Evolutionary conservation across 2,329 filamentous ascomycete species (phyloP).

Genomic region (Monilinia vaccinii-corymbosi): DNA sequence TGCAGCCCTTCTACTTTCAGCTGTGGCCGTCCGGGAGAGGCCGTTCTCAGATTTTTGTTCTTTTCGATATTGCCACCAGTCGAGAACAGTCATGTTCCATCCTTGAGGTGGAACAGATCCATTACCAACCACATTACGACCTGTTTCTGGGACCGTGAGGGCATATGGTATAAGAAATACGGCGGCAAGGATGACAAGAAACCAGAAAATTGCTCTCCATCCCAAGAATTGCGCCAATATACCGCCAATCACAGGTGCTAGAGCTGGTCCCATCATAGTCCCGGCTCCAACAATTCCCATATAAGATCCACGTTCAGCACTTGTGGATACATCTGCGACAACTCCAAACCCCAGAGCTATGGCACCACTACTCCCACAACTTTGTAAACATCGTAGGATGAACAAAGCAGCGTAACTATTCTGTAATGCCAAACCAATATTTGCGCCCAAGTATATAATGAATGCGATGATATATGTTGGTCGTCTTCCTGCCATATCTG

Average conservation of each 20-base stretch:
- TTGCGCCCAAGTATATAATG: conserved; percentile 44
- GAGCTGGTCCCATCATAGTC: conserved; percentile 35
- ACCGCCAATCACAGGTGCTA: conserved; percentile 44
- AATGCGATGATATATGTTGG: conserved; percentile 50
- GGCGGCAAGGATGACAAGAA: conserved; percentile 39
- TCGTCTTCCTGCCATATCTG: conserved; percentile 46
- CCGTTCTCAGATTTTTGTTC: conserved; percentile 18
- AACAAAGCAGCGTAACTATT: conserved; percentile 44
- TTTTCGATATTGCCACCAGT: conserved; percentile 31
- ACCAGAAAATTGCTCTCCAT: conserved; percentile 46
- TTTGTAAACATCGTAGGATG: conserved; percentile 48
- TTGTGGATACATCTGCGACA: conserved; percentile 62
- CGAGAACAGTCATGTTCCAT: conserved; percentile 49
- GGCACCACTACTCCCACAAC: conserved; percentile 45
- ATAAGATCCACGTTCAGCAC: conserved; percentile 61
- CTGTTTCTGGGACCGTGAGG: conserved; percentile 28
- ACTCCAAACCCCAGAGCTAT: conserved; percentile 64
- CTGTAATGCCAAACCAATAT: conserved; percentile 45
- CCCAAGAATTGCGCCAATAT: conserved; percentile 38
- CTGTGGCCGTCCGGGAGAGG: conserved; percentile 27
- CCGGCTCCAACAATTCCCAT: conserved; percentile 60
- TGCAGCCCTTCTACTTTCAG: conserved; percentile 27
- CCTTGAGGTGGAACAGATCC: conserved; percentile 45
- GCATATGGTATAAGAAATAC: conserved; percentile 30
- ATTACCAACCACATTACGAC: conserved; percentile 29